These are phyloP conservation scores for Articulospora tetracladia DNA, from an alignment of 495 filamentous ascomycete genomes.

Conservation along the genomic window DNA sequence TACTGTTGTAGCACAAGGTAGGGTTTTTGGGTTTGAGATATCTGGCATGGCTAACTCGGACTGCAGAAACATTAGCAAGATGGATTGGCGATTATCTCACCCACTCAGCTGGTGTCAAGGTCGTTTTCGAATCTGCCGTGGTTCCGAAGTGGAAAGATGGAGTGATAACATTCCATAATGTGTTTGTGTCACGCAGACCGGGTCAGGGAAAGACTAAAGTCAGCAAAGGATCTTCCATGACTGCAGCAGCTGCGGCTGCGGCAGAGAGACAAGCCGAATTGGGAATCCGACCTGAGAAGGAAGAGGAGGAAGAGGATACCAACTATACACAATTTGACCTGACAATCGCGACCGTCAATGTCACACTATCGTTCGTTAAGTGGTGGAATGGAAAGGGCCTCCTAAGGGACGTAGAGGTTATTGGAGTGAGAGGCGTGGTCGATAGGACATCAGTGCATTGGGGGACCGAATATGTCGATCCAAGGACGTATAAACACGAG, in stretches of 20 bases:
- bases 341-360: conserved; percentile 91
- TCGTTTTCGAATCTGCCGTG: conserved; percentile 96
- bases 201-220: conserved; percentile 75
- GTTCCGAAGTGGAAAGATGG: conserved; percentile 93
- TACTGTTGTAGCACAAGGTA: conserved; percentile 93
- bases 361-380: conserved; percentile 93
- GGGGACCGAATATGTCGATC: conserved; percentile 68
- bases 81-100: conserved; percentile 96
- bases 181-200: conserved; percentile 89
- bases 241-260: conserved; percentile 81
- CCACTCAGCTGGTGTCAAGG: conserved; percentile 87
- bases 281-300: conserved; percentile 19
- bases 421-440: conserved; percentile 92
- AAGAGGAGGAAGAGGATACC: conserved; percentile 72
- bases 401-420: conserved; percentile 86
- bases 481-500: conserved; percentile 80
- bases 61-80: conserved; percentile 79
- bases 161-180: conserved; percentile 94
- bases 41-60: not conserved
- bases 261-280: conserved; percentile 55
- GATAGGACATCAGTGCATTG: conserved; percentile 81
- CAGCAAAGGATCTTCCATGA: conserved; percentile 85
- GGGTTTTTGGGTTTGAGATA: conserved; percentile 18
- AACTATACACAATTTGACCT: conserved; percentile 98
- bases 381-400: conserved; percentile 98